Evolutionary conservation across 768 basidiomycete species (phyloP), one percentile per base, ranked within the genome.

Genomic region (Tylopilus vinaceipallidus): DNA sequence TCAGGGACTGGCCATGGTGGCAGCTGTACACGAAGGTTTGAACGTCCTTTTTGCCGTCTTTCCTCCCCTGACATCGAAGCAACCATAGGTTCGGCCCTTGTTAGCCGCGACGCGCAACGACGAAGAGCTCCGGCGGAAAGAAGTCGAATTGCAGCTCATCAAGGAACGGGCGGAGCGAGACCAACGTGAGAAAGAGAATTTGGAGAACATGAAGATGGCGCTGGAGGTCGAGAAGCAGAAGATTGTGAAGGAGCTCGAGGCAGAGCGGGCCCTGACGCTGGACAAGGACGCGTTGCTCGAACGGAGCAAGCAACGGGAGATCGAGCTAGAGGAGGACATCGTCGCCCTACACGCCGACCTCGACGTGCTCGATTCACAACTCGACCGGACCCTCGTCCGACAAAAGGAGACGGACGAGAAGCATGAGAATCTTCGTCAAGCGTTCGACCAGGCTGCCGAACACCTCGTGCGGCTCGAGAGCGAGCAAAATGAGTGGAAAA

Each of bases 1-100:
- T 99, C 24, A 78, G 83, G 39, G 91, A 95, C 45, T 98, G 97
- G 97, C 94, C 95, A 2, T 98, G 97, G 97, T 99, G 97, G 97
- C 89, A 94, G 54, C 76, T 98, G 9, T 99, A 95, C 65, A 93
- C 93, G 3, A 95, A 95, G 75, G 92, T 83, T 53, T 38, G 68
- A 47, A 12, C 6, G 16, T 0, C 29, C n/a, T 47, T 13, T 13
- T 29, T 3, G 20, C 17, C 36, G 29, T 45, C 9, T 34, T 36
- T 39, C 20, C n/a, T n/a, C n/a, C n/a, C n/a, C 42, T 55, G 42
- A 57, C 46, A 3, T 38, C 50, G 47, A 59, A 44, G 22, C 5
- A 34, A 48, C 19, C 39, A n/a, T 48, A 90, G 88, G 85, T 99
- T 17, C 88, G 95, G 29, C 97, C 97, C 0, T 68, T 98, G 13